Evolutionary conservation across 306 rosid species (phyloP), one percentile per base, ranked within the genome.

Genomic region (Casuarina cunninghamiana): DNA sequence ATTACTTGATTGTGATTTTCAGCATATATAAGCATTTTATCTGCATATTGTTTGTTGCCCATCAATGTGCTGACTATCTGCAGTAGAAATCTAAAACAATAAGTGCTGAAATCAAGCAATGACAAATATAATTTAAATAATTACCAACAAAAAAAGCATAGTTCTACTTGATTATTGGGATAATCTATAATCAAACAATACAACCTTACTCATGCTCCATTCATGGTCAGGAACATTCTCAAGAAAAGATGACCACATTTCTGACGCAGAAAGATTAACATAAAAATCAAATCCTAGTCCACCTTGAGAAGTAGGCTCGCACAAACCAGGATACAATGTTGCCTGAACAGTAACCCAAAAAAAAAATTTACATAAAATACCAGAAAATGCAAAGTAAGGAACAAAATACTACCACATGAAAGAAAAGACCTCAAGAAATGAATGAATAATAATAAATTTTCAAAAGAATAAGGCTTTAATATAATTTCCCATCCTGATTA

Each of bases 181-280:
- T 77, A 26, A 84, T 50, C 15, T 37, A 37, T n/a, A 58, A 55
- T 83, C 42, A 66, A 53, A 78, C 13, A 43, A 48, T 65, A 86
- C 73, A 70, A 94, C 98, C 98, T 92, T 92, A 72, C 75, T 89
- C 98, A 95, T 95, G 87, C 88, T 92, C 98, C 98, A 95, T 73
- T 92, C 90, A 61, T 82, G 89, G 71, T 91, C 97, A 53, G 96
- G 90, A 83, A 90, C 89, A 79, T 82, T 84, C 77, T 91, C 92
- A 69, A 95, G 96, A 72, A 86, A 89, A 73, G 93, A 87, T 71
- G 90, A 85, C 98, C 98, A 92, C 96, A 89, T 89, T 78, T 95
- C 96, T 7, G 98, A 75, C 51, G 77, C 96, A 21, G 97, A 87
- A 67, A 91, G 93, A 80, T 92, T 95, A 85, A 95, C 96, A 77